phyloP scores from a whole-genome alignment of 2,329 filamentous ascomycete genomes.

The Colletotrichum magnum region DNA sequence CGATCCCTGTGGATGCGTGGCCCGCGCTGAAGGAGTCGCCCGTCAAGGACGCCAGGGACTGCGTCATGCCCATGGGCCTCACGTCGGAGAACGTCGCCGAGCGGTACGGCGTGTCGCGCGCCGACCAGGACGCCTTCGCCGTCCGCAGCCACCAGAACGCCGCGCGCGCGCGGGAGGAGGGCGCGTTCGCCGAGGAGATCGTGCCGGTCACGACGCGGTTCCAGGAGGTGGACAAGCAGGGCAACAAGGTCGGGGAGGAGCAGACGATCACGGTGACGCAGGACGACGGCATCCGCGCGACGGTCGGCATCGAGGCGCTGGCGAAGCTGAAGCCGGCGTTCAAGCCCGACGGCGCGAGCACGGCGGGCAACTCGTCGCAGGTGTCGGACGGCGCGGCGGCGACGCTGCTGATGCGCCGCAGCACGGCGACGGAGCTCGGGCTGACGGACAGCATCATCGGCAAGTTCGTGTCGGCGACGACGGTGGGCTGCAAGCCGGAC shows the following conservation, averaged over 20 bases:
- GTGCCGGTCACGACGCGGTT: slow-evolving; percentile 82
- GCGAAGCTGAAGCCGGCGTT: slow-evolving; percentile 90
- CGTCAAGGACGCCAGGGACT: slow-evolving; percentile 82
- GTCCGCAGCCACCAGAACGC: slow-evolving; percentile 82
- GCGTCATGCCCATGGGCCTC: slow-evolving; percentile 94
- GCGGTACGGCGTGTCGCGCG: slow-evolving; percentile 79
- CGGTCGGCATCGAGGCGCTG: slow-evolving; percentile 78
- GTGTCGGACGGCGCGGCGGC: slow-evolving; percentile 92
- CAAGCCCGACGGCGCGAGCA: slow-evolving; percentile 79
- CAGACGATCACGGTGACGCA: slow-evolving; percentile 77
- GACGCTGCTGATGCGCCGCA: slow-evolving; percentile 86
- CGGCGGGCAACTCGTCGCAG: slow-evolving; percentile 89
- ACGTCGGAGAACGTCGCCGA: slow-evolving; percentile 90
- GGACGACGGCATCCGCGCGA: slow-evolving; percentile 87
- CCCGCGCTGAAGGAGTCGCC: slow-evolving; percentile 75
- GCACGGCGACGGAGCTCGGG: slow-evolving; percentile 81
- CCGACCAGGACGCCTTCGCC: slow-evolving; percentile 88
- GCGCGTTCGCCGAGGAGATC: slow-evolving; percentile 83
- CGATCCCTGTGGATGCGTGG: slow-evolving; percentile 89
- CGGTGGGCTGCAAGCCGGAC: slow-evolving; percentile 85
- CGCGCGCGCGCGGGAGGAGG: slow-evolving; percentile 75
- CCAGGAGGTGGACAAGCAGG: slow-evolving; percentile 75
- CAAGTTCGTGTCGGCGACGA: slow-evolving; percentile 83
- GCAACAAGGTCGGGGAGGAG: slow-evolving; percentile 65
- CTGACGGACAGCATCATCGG: slow-evolving; percentile 80